Evolutionary conservation across 805 yeast genomes (phyloP), one percentile per base, ranked within the genome.

Genomic region (Metschnikowia reukaufii): DNA sequence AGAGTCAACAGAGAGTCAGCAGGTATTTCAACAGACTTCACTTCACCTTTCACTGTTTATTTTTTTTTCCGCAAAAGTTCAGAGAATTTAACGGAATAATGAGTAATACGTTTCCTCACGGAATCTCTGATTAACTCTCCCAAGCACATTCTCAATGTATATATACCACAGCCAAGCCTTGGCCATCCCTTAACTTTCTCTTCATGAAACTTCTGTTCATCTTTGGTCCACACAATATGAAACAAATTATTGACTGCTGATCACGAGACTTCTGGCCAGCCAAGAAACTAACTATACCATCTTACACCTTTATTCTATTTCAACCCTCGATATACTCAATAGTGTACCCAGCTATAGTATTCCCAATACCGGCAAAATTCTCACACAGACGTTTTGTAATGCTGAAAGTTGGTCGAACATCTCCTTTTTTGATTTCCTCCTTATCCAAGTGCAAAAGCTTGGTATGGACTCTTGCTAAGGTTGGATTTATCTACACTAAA

Each of bases 401-500:
- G 96, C 95, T 50, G 95, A 82, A 36, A 94, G 73, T 63, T 95
- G 94, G 54, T 82, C 94, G 31, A n/a, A 92, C 96, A 48, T 82
- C 74, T 20, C 97, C 97, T 64, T 83, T 82, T 45, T 79, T 83
- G 49, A 82, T 77, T 63, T 89, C 96, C 36, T 81, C 86, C 47
- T 89, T 91, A 12, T 90, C 85, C 43, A 94, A 72, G 7, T 97
- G 97, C 54, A 94, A 70, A 50, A 94, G 67, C 55, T 83, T 78
- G 3, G 98, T 98, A n/a, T n/a, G n/a, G n/a, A n/a, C n/a, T n/a
- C 70, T 94, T 94, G 46, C 87, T 81, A 32, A 96, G 96, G 60
- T 91, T 97, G 2, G 99, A 99, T 65, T 94, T 94, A 64, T 94
- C 99, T 2, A 96, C 86, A 33, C 96, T 86, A 61, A 88, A 94